Conservation (phyloP, 768 basidiomycete species). For the Russula griseocarnosa region DNA sequence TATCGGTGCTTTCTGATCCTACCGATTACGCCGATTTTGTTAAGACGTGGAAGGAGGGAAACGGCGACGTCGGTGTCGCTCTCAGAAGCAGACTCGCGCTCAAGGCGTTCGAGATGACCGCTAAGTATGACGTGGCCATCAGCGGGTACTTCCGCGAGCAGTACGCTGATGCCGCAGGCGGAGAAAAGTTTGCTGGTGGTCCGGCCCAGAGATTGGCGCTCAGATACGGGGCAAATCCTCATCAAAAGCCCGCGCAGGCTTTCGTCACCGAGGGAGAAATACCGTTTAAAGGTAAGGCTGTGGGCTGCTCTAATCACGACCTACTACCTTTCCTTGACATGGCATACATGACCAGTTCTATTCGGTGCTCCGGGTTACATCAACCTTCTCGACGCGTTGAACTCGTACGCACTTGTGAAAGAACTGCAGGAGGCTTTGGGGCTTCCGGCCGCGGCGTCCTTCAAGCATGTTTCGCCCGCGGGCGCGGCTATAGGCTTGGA, state of each 20-base stretch:
- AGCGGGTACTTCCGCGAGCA: slow-evolving; percentile 95
- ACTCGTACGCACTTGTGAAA: slow-evolving; percentile 93
- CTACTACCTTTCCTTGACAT: slow-evolving; percentile 3
- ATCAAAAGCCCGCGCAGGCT: slow-evolving; percentile 97
- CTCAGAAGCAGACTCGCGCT: slow-evolving; percentile 79
- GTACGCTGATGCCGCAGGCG: slow-evolving; percentile 79
- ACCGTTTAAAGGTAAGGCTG: slow-evolving; percentile 79
- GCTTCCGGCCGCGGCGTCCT: slow-evolving; percentile 95
- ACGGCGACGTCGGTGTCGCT: slow-evolving; percentile 68
- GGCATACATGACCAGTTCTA: slow-evolving; percentile 51
- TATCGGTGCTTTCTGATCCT: slow-evolving; percentile 85
- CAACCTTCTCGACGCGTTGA: slow-evolving; percentile 95
- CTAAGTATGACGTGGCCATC: slow-evolving; percentile 92
- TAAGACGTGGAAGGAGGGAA: slow-evolving; percentile 64
- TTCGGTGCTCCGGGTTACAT: slow-evolving; percentile 97
- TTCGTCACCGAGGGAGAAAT: slow-evolving; percentile 84
- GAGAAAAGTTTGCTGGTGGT: slow-evolving; percentile 58
- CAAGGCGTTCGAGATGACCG: slow-evolving; percentile 97
- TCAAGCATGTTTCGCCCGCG: slow-evolving; percentile 99
- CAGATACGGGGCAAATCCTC: slow-evolving; percentile 96
- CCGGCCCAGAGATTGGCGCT: slow-evolving; percentile 80
- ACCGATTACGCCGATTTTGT: slow-evolving; percentile 83
- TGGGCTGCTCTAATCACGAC: background rate
- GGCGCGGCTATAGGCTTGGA: slow-evolving; percentile 90
- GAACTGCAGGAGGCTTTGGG: slow-evolving; percentile 84